Evolutionary conservation across 176 grass and related monocot genomes (phyloP).

Genomic region (Carex scoparia): DNA sequence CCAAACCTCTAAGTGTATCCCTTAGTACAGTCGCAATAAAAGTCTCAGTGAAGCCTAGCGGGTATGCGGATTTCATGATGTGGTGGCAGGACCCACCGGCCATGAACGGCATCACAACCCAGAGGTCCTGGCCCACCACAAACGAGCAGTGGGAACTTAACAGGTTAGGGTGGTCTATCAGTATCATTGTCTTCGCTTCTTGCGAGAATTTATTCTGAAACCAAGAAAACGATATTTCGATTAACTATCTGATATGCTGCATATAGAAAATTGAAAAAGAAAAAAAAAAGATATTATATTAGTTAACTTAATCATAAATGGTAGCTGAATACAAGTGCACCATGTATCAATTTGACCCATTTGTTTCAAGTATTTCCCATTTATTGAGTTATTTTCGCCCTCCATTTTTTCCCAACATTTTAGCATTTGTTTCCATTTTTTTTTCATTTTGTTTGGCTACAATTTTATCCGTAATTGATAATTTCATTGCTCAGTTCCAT

Average conservation of each 20-base stretch:
- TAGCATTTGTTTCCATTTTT: neutral
- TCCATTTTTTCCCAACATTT: neutral
- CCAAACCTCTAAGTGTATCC: conserved; percentile 58
- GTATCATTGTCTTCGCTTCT: conserved; percentile 85
- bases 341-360: neutral
- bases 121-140: conserved; percentile 42
- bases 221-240: neutral
- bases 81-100: conserved; percentile 82
- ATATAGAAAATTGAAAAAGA: neutral
- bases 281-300: neutral
- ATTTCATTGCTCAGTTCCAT: neutral
- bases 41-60: conserved; percentile 62
- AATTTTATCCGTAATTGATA: neutral
- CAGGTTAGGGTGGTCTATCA: conserved; percentile 81
- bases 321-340: neutral
- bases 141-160: conserved; percentile 83
- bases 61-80: conserved; percentile 75
- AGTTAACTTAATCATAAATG: neutral
- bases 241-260: neutral
- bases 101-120: conserved; percentile 97
- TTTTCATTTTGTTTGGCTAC: neutral
- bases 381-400: neutral
- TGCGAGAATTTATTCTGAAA: conserved; percentile 59
- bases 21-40: conserved; percentile 78
- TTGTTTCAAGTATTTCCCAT: neutral